Base-by-base conservation (phyloP, 352 stramenopile genomes). In the Pythium monospermum region DNA sequence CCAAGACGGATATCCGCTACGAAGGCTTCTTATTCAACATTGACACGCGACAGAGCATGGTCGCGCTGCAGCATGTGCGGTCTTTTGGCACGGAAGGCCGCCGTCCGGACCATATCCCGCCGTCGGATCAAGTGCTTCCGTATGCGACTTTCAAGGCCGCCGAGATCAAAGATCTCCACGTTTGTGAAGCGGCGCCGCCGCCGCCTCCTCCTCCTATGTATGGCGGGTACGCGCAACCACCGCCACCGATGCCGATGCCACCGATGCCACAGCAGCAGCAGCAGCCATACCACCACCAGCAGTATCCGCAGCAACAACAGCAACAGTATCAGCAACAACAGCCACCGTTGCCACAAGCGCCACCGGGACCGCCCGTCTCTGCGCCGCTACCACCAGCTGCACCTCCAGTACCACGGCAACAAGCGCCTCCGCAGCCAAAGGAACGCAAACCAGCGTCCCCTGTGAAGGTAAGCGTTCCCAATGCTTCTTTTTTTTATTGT, bases 1-100 rank as follows among this genome's bases (percentile, higher is more conserved):
- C 82, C 52, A 92, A 92, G 72, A 92, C 79, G n/a, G 82, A 92
- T 50, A 87, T 92, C 51, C 82, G 82, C 35, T 92, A 92, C 57
- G 82, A 92, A 65, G 80, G 82, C 10, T 86, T 88, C 35, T 60
- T 92, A 19, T 92, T 91, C 60, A 92, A 90, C 67, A 92, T 92
- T 33, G 80, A 91, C 55, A 92, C 82, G 36, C 73, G 72, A 7
- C 79, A 92, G 61, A 88, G 74, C 59, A 92, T 84, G 56, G 80
- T 92, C 7, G 82, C 78, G 31, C 59, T 92, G 26, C 82, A 90
- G 64, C 85, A 63, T 47, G 82, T 92, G 32, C 82, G 82, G 15
- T 91, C 82, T 2, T 92, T 92, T 38, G 82, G 82, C n/a, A 92
- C 82, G 0, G 82, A 92, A 53, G 82, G 82, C 19, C 73, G 82